Base-by-base conservation (phyloP, 2,329 filamentous ascomycete genomes). In the Dothideomycetes sp. region DNA sequence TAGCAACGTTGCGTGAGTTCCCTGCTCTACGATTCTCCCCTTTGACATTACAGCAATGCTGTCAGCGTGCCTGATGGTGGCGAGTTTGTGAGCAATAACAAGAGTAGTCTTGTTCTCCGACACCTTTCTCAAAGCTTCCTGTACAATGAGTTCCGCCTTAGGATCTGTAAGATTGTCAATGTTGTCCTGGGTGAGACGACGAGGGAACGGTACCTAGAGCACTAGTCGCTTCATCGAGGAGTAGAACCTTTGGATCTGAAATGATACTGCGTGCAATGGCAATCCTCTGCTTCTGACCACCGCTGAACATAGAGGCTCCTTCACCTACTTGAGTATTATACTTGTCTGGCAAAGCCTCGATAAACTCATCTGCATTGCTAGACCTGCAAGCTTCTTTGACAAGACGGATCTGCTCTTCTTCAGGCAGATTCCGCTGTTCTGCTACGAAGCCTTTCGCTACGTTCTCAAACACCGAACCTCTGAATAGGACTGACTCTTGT, bases 1-100 rank as follows among this genome's bases (percentile, higher is more conserved):
- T 22, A 70, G 48, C 3, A 70, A 51, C 10, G 61, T 51, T 5
- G 51, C 44, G 45, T 69, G 66, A 3, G 52, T 62, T 2, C 67
- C 67, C 52, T 67, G 59, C 47, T 70, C 67, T 5, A 67, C 49
- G 9, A 69, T 54, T 11, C 48, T 49, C 3, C 67, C 67, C 17
- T 61, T 52, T n/a, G 55, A 48, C 52, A 70, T 62, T 11, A 70
- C 67, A 4, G 60, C 58, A 17, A 69, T 68, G 31, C 64, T 64
- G 49, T 69, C 62, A 4, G 65, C 65, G n/a, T 49, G 51, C 34
- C 54, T 58, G 12, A 69, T 57, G 0, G 66, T 69, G 0, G 65
- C 57, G 6, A 69, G 54, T 33, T 62, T 61, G 47, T 70, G 66
- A 0, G 66, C 65, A 41, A 69, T 68, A 2, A 62, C 51, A 2